Base-by-base conservation (phyloP, 2,329 filamentous ascomycete species). In the Aciculosporium take region DNA sequence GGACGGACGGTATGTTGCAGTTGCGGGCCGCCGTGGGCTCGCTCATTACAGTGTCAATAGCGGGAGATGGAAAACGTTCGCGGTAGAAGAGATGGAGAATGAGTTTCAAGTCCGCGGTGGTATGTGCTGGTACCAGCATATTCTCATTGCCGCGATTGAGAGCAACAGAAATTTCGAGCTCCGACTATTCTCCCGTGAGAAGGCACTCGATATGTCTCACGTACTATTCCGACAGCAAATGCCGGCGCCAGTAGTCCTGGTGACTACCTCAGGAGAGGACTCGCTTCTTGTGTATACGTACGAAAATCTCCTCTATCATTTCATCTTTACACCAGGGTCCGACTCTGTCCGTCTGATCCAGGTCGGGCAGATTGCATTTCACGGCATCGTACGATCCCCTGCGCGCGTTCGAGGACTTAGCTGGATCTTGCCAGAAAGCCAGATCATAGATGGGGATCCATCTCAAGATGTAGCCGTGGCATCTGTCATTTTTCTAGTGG, bases 61-160 rank as follows among this genome's bases (percentile, higher is more conserved):
- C 56, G 85, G 89, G 23, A 75, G 91, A 44, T 98, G 91, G 91
- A 95, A 94, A 58, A 93, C 83, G 0, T 98, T 98, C 57, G 73
- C 81, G 37, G 86, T 88, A 52, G 73, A 79, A 21, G 76, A 73
- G 24, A 74, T 81, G 54, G 91, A 96, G 60, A 87, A 88, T 52
- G 85, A 88, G 47, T 98, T 98, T 56, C 78, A 86, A 20, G 85
- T 98, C 12, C 73, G 88, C 47, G 91, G 91, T 37, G 91, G 91
- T 6, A 94, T 98, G 88, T 96, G 89, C 58, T 98, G 91, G 91
- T 88, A 94, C 56, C 87, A 94, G 50, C 89, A 98, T 61, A 84
- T 96, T 25, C 69, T 98, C 15, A 84, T 96, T 42, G 88, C 87
- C 30, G 87, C 89, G 4, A 81, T 95, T n/a, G 91, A 98, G 60